Evolutionary conservation across 345 rosid genomes (phyloP).

Genomic region (Eutrema yunnanense): DNA sequence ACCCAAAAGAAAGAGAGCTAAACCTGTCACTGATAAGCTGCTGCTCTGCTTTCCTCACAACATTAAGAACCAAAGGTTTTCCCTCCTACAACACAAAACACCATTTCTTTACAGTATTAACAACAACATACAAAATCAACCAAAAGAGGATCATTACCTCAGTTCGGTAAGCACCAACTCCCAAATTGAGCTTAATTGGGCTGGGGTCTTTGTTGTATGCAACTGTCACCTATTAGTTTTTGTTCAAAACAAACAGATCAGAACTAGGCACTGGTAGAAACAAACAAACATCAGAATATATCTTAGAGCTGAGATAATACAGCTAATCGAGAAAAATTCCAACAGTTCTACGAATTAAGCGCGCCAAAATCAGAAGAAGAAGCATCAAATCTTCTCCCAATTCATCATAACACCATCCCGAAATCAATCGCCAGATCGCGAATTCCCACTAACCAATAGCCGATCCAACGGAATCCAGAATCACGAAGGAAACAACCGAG

Average conservation of each 20-base stretch:
- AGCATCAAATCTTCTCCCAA: not conserved
- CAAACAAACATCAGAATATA: not conserved
- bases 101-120: not conserved
- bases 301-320: not conserved
- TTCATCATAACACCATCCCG: not conserved
- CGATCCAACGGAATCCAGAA: not conserved
- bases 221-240: constrained; percentile 59
- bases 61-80: constrained; percentile 68
- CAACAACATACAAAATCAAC: not conserved
- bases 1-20: not conserved
- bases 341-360: not conserved
- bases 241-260: not conserved
- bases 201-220: constrained; percentile 92
- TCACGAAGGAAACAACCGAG: not conserved
- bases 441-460: not conserved
- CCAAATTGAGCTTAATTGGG: constrained; percentile 86
- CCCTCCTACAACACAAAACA: constrained; percentile 49
- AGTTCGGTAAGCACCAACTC: constrained; percentile 93
- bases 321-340: not conserved
- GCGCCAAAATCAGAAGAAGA: not conserved
- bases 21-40: constrained; percentile 63
- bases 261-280: not conserved
- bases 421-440: not conserved
- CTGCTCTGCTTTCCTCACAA: constrained; percentile 76
- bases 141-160: constrained; percentile 41